Evolutionary conservation across 2,329 filamentous ascomycete genomes (phyloP).

Genomic region (Clonostachys rosea): DNA sequence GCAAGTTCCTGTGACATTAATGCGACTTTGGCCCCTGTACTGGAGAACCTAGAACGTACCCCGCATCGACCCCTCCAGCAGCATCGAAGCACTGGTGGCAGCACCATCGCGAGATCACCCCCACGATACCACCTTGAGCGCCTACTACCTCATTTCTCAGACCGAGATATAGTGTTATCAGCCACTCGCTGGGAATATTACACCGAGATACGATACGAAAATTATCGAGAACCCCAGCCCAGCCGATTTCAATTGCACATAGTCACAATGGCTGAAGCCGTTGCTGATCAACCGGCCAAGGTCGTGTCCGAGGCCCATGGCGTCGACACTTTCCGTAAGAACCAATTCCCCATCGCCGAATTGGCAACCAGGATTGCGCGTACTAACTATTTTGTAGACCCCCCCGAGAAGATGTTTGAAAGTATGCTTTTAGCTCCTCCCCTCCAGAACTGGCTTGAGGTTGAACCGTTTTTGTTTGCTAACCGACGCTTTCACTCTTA

Average conservation of each 20-base stretch:
- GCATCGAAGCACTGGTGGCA: no score
- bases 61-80: no score
- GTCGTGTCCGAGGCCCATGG: constrained; percentile 70
- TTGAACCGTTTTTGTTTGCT: background rate
- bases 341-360: constrained; percentile 3
- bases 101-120: no score
- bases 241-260: background rate
- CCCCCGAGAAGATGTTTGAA: constrained; percentile 61
- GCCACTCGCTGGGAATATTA: no score
- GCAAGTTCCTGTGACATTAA: no score
- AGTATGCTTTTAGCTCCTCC: constrained; percentile 41
- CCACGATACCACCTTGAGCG: no score
- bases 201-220: no score
- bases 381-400: constrained; percentile 38
- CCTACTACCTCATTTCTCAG: no score
- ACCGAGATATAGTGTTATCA: no score
- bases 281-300: background rate
- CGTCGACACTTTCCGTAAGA: constrained; percentile 68
- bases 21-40: no score
- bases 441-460: background rate
- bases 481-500: background rate
- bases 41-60: no score
- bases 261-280: background rate
- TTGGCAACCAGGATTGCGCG: background rate
- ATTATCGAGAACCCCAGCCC: no score